Conservation (phyloP, 73 alveolate genomes). For the Paramecium bursaria region DNA sequence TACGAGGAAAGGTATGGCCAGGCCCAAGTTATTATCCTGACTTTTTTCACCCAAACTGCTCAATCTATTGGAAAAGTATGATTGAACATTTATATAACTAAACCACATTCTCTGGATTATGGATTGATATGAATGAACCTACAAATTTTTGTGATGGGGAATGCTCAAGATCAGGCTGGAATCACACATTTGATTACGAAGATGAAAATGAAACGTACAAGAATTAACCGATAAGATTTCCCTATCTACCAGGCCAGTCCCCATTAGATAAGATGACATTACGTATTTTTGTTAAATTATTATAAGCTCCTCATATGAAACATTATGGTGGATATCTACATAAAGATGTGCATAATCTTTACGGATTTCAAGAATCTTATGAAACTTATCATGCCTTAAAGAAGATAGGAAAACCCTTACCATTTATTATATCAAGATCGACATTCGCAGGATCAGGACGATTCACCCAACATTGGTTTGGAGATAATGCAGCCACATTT, state of each 20-base stretch:
- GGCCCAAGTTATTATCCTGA: constrained; percentile 83
- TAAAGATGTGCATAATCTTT: constrained; percentile 69
- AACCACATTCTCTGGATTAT: constrained; percentile 83
- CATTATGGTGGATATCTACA: constrained; percentile 65
- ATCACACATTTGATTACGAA: constrained; percentile 3
- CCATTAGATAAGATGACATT: constrained; percentile 32
- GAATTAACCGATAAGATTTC: constrained; percentile 11
- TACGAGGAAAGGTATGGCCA: constrained; percentile 83
- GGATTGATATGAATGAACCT: constrained; percentile 91
- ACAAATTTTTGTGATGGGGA: constrained; percentile 70
- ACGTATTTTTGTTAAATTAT: background rate
- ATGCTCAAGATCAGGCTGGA: constrained; percentile 37
- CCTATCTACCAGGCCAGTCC: constrained; percentile 26
- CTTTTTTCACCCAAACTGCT: constrained; percentile 77
- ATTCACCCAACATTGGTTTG: constrained; percentile 89
- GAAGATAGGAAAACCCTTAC: constrained; percentile 70
- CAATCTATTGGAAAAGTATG: constrained; percentile 81
- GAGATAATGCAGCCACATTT: constrained; percentile 80
- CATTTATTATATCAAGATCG: constrained; percentile 86
- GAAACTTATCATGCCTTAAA: constrained; percentile 47
- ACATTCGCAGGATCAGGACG: constrained; percentile 90
- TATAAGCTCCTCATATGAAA: constrained; percentile 50
- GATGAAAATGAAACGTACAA: constrained; percentile 8
- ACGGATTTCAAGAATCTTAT: constrained; percentile 58
- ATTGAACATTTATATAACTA: constrained; percentile 74